A percentile compares a stretch with the other conserved stretches of the same genome.
Conservation (phyloP, 2,329 filamentous ascomycete genomes). For the Chaetomium olivaceum region DNA sequence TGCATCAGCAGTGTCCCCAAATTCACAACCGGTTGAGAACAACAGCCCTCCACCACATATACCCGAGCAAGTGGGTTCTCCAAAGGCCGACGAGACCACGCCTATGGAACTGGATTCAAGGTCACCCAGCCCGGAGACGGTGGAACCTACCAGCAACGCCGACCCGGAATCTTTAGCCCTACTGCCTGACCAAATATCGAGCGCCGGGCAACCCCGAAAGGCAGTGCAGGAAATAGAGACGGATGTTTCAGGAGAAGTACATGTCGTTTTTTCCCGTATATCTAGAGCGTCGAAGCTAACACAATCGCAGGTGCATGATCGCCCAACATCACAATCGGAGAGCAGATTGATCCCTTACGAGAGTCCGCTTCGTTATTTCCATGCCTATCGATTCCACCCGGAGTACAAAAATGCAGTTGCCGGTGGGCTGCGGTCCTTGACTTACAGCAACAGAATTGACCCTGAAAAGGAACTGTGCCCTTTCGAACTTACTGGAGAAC, state of each 20-base stretch:
- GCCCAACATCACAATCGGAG: conserved; percentile 17
- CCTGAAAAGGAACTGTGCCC: conserved; percentile 72
- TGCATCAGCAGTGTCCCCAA: not conserved
- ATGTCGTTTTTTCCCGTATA: conserved; percentile 36
- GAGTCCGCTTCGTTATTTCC: conserved; percentile 80
- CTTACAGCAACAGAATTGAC: conserved; percentile 90
- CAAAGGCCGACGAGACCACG: conserved; percentile 25
- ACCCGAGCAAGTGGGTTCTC: not conserved
- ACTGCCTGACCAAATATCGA: conserved; percentile 39
- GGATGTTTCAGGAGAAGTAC: conserved; percentile 47
- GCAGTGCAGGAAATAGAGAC: conserved; percentile 35
- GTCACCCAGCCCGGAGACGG: conserved; percentile 28
- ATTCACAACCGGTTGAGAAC: not conserved
- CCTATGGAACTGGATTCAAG: conserved; percentile 33
- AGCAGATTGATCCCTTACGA: conserved; percentile 62
- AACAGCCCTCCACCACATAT: not conserved
- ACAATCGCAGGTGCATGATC: conserved; percentile 25
- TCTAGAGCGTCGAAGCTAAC: conserved; percentile 29
- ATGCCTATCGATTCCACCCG: conserved; percentile 87
- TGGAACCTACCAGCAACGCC: conserved; percentile 25
- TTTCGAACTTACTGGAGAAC: conserved; percentile 67
- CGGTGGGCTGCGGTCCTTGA: conserved; percentile 83
- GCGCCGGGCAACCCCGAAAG: conserved; percentile 30
- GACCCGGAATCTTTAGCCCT: conserved; percentile 33
- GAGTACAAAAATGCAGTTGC: conserved; percentile 67